A percentile compares a stretch with the other conserved stretches of the same genome.
phyloP scores from a whole-genome alignment of 768 basidiomycete genomes.

The Mycena rosella region DNA sequence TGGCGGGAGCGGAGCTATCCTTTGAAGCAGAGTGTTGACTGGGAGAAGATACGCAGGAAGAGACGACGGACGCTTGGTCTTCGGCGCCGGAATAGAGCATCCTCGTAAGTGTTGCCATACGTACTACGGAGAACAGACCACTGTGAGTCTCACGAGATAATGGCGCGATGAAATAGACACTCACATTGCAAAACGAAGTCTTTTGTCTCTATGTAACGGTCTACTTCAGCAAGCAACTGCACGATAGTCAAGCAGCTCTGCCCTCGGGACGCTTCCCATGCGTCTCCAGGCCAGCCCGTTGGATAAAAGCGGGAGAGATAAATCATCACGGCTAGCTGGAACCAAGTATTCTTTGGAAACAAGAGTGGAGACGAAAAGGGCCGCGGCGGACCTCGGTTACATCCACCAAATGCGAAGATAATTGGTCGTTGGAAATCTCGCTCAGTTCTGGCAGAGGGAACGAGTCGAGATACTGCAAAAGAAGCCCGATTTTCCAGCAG shows the following conservation, averaged over 20 bases:
- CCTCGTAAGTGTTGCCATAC: constrained; percentile 8
- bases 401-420: constrained; percentile 8
- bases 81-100: constrained; percentile 9
- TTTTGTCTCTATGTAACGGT: constrained; percentile 2
- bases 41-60: neutral
- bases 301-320: neutral
- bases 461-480: constrained; percentile 10
- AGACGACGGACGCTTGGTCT: neutral
- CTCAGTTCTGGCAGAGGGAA: neutral
- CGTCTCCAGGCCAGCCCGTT: neutral
- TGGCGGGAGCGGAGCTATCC: neutral
- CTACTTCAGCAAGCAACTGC: constrained; percentile 1
- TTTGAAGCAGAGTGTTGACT: neutral
- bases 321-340: constrained; percentile 1
- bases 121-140: neutral
- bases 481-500: constrained; percentile 5
- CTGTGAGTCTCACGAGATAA: neutral
- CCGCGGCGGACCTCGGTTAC: constrained; percentile 5
- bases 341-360: neutral
- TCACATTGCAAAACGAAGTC: constrained; percentile 16
- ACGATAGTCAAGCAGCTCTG: neutral
- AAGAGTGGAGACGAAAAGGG: neutral
- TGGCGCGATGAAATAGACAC: neutral
- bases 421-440: neutral
- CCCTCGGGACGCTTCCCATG: constrained; percentile 1